phyloP scores from a whole-genome alignment of 306 rosid genomes.

The Pachyrhizus erosus region DNA sequence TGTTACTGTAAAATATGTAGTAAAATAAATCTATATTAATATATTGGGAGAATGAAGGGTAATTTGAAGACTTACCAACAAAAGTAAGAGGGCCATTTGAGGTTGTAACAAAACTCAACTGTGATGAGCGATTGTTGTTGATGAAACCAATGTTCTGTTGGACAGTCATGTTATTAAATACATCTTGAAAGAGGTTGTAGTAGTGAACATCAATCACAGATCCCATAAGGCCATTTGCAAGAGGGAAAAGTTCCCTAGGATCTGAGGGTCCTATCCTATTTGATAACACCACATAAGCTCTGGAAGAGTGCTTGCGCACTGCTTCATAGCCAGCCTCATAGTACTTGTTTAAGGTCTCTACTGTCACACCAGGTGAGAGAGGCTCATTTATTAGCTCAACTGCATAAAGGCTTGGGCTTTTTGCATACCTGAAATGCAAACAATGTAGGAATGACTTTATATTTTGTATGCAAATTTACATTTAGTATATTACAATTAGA shows the following conservation, averaged over 20 bases:
- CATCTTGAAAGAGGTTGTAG: slow-evolving; percentile 59
- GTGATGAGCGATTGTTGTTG: slow-evolving; percentile 52
- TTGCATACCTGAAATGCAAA: slow-evolving; percentile 57
- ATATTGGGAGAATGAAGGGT: neutral
- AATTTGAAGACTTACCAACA: slow-evolving; percentile 58
- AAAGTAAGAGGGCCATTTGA: slow-evolving; percentile 80
- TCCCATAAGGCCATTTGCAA: slow-evolving; percentile 52
- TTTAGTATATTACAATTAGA: neutral
- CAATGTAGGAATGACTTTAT: neutral
- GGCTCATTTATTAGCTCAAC: slow-evolving; percentile 85
- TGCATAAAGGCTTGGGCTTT: slow-evolving; percentile 64
- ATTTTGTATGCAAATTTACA: neutral
- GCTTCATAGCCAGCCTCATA: slow-evolving; percentile 68
- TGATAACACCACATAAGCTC: slow-evolving; percentile 62
- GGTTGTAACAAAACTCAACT: slow-evolving; percentile 59
- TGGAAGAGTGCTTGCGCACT: slow-evolving; percentile 62
- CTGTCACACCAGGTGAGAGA: slow-evolving; percentile 55
- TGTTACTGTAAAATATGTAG: too few relatives aligned
- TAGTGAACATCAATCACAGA: slow-evolving; percentile 78
- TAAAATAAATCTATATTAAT: neutral
- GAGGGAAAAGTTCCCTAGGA: slow-evolving; percentile 62
- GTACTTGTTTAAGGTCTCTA: slow-evolving; percentile 59
- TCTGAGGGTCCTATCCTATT: slow-evolving; percentile 59
- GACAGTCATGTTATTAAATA: slow-evolving; percentile 48
- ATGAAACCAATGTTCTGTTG: slow-evolving; percentile 72